Conservation (phyloP, 441 rosid species). For the Gossypium schwendimanii region DNA sequence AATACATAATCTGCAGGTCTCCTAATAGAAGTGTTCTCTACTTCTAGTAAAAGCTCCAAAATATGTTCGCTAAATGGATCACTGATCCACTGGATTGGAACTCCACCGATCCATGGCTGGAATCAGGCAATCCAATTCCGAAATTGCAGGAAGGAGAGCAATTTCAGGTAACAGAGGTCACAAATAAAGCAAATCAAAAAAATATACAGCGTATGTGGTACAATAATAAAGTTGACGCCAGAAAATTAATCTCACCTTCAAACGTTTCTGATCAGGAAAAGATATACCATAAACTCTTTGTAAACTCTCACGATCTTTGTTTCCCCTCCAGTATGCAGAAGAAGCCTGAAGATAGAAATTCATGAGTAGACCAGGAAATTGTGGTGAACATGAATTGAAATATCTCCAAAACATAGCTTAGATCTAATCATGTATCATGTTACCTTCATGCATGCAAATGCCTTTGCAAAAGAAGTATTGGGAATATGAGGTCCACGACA, state of each 20-base stretch:
- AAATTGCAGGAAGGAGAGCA: too few species aligned
- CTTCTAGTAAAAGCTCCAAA: too few species aligned
- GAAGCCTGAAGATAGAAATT: slow-evolving; percentile 63
- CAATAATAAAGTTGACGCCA: not conserved
- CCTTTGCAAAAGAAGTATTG: slow-evolving; percentile 88
- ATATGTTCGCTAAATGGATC: too few species aligned
- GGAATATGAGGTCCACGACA: slow-evolving; percentile 83
- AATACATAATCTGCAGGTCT: too few species aligned
- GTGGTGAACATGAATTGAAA: slow-evolving; percentile 19
- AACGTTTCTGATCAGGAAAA: slow-evolving; percentile 77
- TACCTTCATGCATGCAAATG: slow-evolving; percentile 90
- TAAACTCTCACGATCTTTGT: slow-evolving; percentile 81
- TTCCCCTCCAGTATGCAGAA: slow-evolving; percentile 93
- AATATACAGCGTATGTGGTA: not conserved
- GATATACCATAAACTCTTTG: slow-evolving; percentile 99
- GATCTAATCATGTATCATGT: slow-evolving; percentile 5
- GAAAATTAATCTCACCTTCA: slow-evolving; percentile 47
- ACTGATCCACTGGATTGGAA: too few species aligned
- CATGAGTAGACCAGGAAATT: slow-evolving; percentile 5
- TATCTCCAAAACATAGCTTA: slow-evolving; percentile 8
- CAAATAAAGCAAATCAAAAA: not conserved
- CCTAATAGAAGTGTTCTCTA: too few species aligned
- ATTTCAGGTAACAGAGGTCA: too few species aligned
- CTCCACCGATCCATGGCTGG: too few species aligned
- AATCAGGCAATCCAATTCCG: too few species aligned